Conservation (phyloP, 2,329 filamentous ascomycete species). For the Phialocephala subalpina region DNA sequence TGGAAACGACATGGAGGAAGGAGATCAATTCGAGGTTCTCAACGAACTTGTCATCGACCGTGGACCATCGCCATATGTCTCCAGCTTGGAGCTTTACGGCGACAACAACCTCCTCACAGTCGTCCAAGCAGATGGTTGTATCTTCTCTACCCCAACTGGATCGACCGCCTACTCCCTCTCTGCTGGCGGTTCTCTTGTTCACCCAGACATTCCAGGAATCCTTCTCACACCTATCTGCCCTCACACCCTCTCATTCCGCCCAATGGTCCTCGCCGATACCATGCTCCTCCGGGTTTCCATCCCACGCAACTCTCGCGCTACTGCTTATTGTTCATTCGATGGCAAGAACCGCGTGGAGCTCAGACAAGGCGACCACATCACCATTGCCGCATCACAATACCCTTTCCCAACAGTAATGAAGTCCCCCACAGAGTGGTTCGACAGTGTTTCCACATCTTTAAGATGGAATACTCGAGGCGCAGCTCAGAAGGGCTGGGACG, state of each 20-base stretch:
- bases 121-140: conserved; percentile 95
- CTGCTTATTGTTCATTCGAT: conserved; percentile 96
- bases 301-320: conserved; percentile 84
- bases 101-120: conserved; percentile 95
- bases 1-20: conserved; percentile 78
- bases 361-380: conserved; percentile 92
- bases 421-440: conserved; percentile 93
- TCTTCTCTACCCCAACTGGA: conserved; percentile 95
- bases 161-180: conserved; percentile 96
- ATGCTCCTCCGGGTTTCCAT: conserved; percentile 91
- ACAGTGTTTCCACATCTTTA: conserved; percentile 89
- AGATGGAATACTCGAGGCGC: conserved; percentile 95
- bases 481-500: conserved; percentile 84
- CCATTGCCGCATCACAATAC: conserved; percentile 94
- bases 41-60: conserved; percentile 99
- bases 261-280: conserved; percentile 96
- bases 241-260: conserved; percentile 94
- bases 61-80: conserved; percentile 95
- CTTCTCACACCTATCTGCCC: conserved; percentile 97
- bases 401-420: conserved; percentile 96
- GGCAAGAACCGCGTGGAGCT: conserved; percentile 96
- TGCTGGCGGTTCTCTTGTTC: conserved; percentile 92
- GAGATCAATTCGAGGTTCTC: conserved; percentile 95
- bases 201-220: conserved; percentile 96
- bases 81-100: conserved; percentile 93